Conservation (phyloP, 768 basidiomycete species). For the Exidia glandulosa region DNA sequence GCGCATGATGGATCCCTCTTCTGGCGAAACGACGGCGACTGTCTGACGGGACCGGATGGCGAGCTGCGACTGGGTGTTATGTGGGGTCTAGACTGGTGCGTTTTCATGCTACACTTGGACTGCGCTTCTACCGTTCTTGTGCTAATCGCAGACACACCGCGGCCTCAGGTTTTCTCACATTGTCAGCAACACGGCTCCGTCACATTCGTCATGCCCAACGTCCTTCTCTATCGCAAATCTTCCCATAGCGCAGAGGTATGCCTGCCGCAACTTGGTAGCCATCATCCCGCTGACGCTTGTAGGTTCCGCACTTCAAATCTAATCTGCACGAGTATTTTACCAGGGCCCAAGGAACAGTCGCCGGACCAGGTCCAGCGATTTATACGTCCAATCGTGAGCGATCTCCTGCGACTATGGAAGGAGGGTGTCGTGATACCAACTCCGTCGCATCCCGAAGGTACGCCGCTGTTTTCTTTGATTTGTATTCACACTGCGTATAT, state of each 20-base stretch:
- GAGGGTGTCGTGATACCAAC: constrained; percentile 15
- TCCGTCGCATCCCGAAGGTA: constrained; percentile 14
- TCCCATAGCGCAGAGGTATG: background rate
- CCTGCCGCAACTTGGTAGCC: too few species aligned
- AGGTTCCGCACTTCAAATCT: constrained; percentile 19
- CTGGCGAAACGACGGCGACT: constrained; percentile 10
- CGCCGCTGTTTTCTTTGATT: too few species aligned
- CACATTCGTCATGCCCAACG: constrained; percentile 23
- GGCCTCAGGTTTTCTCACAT: constrained; percentile 25
- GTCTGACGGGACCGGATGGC: constrained; percentile 5
- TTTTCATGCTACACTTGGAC: background rate
- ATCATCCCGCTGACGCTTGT: background rate
- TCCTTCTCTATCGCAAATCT: constrained; percentile 25
- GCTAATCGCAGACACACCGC: too few species aligned
- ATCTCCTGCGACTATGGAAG: constrained; percentile 15
- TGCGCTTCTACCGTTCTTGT: background rate
- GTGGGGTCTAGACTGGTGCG: constrained; percentile 22
- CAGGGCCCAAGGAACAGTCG: constrained; percentile 19
- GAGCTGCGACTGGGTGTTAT: constrained; percentile 21
- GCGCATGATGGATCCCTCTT: constrained; percentile 17
- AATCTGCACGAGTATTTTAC: constrained; percentile 15
- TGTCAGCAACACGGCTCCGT: constrained; percentile 22
- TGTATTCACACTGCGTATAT: too few species aligned
- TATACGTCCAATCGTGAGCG: constrained; percentile 15
- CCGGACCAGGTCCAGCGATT: constrained; percentile 18